Evolutionary conservation across 1,284 basidiomycete genomes (phyloP), one percentile per base, ranked within the genome.

Genomic region (Takashimella koratensis): DNA sequence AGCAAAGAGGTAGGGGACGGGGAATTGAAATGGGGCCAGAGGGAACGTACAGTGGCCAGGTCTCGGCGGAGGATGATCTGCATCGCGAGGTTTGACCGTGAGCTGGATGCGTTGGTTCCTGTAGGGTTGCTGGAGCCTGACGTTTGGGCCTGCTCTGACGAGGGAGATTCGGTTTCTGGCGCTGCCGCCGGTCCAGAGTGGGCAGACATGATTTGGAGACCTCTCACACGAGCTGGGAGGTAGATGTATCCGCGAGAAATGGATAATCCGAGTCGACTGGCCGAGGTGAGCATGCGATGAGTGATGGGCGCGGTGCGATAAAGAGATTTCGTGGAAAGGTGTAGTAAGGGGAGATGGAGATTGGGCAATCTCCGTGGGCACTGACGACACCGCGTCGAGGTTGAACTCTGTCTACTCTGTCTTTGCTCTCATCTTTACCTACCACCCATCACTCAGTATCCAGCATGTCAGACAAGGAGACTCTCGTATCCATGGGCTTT

Each of bases 401-500:
- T 22, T 3, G 12, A 16, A 2, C 23, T 13, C 24, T 13, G 6
- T 24, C 24, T 8, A 16, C 4, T 5, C 25, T n/a, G n/a, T n/a
- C n/a, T n/a, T n/a, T n/a, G n/a, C n/a, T n/a, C 30, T 36, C 30
- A 36, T 8, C 30, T 36, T 43, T 43, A 19, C 6, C n/a, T 11
- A 43, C 46, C 36, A 19, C 21, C 45, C 49, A 39, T 10, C 23
- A 8, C 30, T 36, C 10, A 8, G 16, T 22, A 47, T 45, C 44
- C 53, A 52, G 20, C 52, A 76, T 76, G 74, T 63, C 68, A 6
- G 90, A 93, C 75, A 85, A 83, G 76, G 86, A 89, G n/a, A 83
- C 84, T 13, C 79, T 94, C 16, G 63, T 90, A 4, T 77, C 82
- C n/a, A 92, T 93, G 88, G 90, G 90, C 13, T 93, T 93, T 61